phyloP scores from a whole-genome alignment of 345 rosid species.

The Theobroma cacao region DNA sequence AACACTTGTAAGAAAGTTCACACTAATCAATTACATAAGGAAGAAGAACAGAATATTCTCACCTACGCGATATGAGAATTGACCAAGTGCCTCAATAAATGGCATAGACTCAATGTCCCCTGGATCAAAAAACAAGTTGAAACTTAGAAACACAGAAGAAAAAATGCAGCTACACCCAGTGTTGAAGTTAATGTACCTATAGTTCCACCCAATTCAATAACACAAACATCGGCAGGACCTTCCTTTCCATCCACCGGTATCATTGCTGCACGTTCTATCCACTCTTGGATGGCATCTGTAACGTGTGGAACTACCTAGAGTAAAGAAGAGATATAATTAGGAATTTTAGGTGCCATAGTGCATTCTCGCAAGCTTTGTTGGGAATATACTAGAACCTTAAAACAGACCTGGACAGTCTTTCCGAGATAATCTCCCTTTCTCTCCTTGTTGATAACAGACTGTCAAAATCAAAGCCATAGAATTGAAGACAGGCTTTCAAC shows the following conservation, averaged over 20 bases:
- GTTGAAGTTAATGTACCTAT: slow-evolving; percentile 48
- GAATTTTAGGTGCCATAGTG: neutral
- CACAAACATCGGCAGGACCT: slow-evolving; percentile 95
- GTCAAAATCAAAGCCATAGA: slow-evolving; percentile 18
- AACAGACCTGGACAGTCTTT: slow-evolving; percentile 85
- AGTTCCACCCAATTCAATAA: slow-evolving; percentile 96
- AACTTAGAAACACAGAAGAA: neutral
- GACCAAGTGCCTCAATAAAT: slow-evolving; percentile 94
- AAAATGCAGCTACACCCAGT: neutral
- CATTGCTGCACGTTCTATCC: slow-evolving; percentile 89
- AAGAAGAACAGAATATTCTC: slow-evolving; percentile 14
- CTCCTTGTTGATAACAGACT: slow-evolving; percentile 85
- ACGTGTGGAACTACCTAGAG: slow-evolving; percentile 90
- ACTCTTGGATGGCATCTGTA: slow-evolving; percentile 91
- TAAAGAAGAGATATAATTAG: slow-evolving; percentile 10
- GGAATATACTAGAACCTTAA: neutral
- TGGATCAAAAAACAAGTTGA: slow-evolving; percentile 28
- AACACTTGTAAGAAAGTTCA: neutral
- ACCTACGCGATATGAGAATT: slow-evolving; percentile 94
- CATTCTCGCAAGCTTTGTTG: neutral
- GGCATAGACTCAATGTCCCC: slow-evolving; percentile 99
- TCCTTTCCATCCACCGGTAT: slow-evolving; percentile 85
- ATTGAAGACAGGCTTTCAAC: neutral
- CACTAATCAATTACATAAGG: neutral
- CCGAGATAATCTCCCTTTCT: slow-evolving; percentile 98